Base-by-base conservation (phyloP, 1,284 basidiomycete genomes). In the Takashimella koratensis region DNA sequence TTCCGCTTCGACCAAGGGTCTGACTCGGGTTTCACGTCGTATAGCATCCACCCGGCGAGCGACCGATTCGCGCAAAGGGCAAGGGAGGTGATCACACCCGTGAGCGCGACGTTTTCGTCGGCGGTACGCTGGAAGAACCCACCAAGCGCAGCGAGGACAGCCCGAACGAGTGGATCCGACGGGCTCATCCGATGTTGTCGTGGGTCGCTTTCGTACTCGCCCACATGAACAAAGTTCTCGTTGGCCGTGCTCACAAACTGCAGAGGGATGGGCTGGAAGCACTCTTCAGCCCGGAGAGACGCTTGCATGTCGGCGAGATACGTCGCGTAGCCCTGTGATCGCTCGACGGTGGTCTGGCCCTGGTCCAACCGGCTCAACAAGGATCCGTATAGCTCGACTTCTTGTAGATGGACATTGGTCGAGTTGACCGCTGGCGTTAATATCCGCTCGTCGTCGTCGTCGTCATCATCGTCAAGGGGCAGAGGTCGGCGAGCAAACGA, bases 91-190 rank as follows among this genome's bases (percentile, higher is more conserved):
- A 97, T 72, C 2, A 86, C 83, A 8, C 89, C 90, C 0, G 90
- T 96, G 56, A 97, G 75, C 0, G 89, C 87, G 52, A 98, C 83
- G 70, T 98, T 98, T 68, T 83, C 83, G 62, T 94, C 88, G 2
- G 93, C 86, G 0, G 86, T 81, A 55, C 94, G 90, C 4, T 83
- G 82, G 73, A 97, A 91, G 79, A 96, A 95, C 51, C 78, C 80
- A 36, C 86, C 78, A 10, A 95, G 74, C 16, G 81, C 81, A 44
- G 86, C 83, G 36, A 97, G 80, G 19, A 96, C 70, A 25, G 83
- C 75, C 3, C 84, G 83, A 19, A 95, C 76, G 10, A 94, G 78
- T 1, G 86, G 83, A 66, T 96, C 93, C 55, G 84, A 84, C 39
- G 86, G 81, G 58, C 86, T 85, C n/a, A 96, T 76, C 5, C 82